Base-by-base conservation (phyloP, 2,329 filamentous ascomycete genomes). In the Talaromyces sp. region DNA sequence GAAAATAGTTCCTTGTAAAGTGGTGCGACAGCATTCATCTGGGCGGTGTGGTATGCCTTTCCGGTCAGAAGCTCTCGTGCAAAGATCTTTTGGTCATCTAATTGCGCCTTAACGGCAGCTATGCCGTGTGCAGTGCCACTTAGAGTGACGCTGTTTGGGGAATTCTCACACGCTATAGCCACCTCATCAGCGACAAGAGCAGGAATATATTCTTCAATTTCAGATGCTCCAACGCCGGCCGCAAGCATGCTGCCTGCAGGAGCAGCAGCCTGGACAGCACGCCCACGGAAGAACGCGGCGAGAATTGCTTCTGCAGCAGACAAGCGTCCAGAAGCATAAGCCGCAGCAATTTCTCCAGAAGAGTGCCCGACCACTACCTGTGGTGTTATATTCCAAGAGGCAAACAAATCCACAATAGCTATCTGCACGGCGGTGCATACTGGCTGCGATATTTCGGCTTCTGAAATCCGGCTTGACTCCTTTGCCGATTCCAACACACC, bases 311-410 rank as follows among this genome's bases (percentile, higher is more conserved):
- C 78, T 72, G 1, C 80, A 81, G n/a, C 81, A 74, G 77, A 66
- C 55, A 66, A 58, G 64, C 63, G 54, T 15, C 73, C 76, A 3
- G 77, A 69, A 1, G 80, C 78, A 60, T 79, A 82, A 0, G 81
- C 80, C 3, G 81, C 80, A 3, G 68, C 79, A 32, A 82, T 81
- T 61, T 84, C 81, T 15, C 81, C 81, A 56, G 72, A 77, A 0
- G 79, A 81, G 64, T 83, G 81, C 0, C 81, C 80, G 1, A 76
- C 68, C 0, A 81, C 78, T 3, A 71, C 72, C 0, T 65, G 55
- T 0, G 80, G 80, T 10, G 60, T 59, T 17, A 83, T 69, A 0
- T 73, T 74, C 73, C 75, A 82, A 1, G 75, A 77, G 27, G 73
- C 57, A 2, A 84, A 67, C 2, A 84, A 68, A 11, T 78, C 73